phyloP scores from a whole-genome alignment of 2,329 filamentous ascomycete species.

The Xylaria polymorpha region DNA sequence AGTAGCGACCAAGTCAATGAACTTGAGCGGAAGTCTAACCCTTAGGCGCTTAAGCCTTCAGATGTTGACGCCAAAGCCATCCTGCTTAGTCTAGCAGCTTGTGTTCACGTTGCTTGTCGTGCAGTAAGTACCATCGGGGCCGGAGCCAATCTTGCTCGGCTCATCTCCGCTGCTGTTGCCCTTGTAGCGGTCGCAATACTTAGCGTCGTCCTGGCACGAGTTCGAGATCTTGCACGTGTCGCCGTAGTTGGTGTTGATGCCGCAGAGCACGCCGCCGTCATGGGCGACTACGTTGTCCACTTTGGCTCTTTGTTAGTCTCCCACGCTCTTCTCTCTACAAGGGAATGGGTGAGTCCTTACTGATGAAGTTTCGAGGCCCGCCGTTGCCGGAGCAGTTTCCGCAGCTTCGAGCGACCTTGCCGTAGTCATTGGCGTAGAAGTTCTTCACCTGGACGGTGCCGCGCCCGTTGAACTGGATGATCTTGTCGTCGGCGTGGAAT shows the following conservation, averaged over 20 bases:
- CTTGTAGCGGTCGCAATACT: constrained; percentile 52
- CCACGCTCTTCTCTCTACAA: not conserved
- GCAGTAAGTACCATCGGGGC: constrained; percentile 43
- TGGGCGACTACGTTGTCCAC: constrained; percentile 57
- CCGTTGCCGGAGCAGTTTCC: constrained; percentile 60
- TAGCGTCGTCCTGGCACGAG: constrained; percentile 50
- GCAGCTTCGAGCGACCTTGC: constrained; percentile 63
- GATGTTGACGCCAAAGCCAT: not conserved
- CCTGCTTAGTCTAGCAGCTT: constrained; percentile 16
- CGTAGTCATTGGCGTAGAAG: constrained; percentile 57
- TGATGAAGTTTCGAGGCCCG: constrained; percentile 56
- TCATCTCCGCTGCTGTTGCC: constrained; percentile 53
- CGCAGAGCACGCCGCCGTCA: constrained; percentile 56
- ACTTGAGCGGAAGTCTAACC: not conserved
- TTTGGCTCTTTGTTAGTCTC: constrained; percentile 12
- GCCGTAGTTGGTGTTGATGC: constrained; percentile 65
- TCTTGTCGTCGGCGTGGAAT: constrained; percentile 56
- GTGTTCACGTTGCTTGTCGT: constrained; percentile 21
- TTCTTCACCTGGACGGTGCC: constrained; percentile 55
- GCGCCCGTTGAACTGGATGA: constrained; percentile 56
- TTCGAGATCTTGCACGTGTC: constrained; percentile 58
- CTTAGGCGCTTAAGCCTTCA: not conserved
- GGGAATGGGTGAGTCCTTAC: constrained; percentile 6
- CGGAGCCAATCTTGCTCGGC: constrained; percentile 53
- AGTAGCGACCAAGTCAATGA: not conserved